Conservation (phyloP, 345 rosid genomes). For the Salix dunnii region DNA sequence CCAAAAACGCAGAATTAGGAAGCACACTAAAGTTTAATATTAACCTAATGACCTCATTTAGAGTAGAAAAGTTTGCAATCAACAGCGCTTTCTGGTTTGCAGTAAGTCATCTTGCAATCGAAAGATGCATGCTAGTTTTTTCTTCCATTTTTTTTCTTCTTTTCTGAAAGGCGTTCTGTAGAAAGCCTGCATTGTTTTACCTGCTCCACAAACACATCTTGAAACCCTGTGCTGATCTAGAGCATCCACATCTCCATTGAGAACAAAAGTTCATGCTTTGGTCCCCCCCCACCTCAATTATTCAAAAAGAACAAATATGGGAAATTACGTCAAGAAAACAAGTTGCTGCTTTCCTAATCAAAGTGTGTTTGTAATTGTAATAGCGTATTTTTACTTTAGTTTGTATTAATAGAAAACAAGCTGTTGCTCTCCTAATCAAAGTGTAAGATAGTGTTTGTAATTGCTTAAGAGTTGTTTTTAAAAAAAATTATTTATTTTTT, state of each 20-base stretch:
- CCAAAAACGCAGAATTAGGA: not conserved
- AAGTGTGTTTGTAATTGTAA: not conserved
- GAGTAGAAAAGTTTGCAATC: not conserved
- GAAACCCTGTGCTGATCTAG: slow-evolving; percentile 5
- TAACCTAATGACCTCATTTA: not conserved
- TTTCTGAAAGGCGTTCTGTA: not conserved
- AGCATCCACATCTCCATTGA: not conserved
- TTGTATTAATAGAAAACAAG: not conserved
- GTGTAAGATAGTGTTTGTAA: too few species aligned
- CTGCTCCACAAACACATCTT: slow-evolving; percentile 8
- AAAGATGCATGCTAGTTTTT: not conserved
- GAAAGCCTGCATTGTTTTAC: slow-evolving; percentile 16
- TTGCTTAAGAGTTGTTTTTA: too few species aligned
- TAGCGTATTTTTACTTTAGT: too few species aligned
- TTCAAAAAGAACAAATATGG: slow-evolving; percentile 1
- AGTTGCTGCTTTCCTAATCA: slow-evolving; percentile 15
- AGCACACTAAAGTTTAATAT: not conserved
- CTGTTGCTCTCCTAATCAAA: slow-evolving; percentile 12
- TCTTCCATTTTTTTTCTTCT: not conserved
- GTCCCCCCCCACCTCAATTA: slow-evolving; percentile 26
- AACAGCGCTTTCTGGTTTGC: too few species aligned
- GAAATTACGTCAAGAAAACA: not conserved
- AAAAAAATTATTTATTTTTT: too few species aligned
- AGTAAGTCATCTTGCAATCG: too few species aligned
- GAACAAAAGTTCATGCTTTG: slow-evolving; percentile 6